A percentile compares a stretch with the other conserved stretches of the same genome.
phyloP scores from a whole-genome alignment of 2,329 filamentous ascomycete genomes.

The Apiospora aurea region DNA sequence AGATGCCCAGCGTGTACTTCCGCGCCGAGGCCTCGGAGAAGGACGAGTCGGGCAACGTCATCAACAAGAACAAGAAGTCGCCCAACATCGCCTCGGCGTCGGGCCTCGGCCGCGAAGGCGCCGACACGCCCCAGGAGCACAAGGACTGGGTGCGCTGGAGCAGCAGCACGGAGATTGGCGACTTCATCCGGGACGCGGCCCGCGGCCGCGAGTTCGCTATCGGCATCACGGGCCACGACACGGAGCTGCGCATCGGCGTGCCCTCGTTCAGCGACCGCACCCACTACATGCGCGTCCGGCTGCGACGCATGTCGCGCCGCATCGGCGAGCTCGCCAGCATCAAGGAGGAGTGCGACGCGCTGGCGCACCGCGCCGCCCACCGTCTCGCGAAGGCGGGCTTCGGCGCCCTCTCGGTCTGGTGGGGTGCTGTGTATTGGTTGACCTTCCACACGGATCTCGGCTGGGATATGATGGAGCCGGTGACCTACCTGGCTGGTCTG shows the following conservation, averaged over 20 bases:
- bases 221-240: slow-evolving; percentile 72
- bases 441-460: slow-evolving; percentile 78
- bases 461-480: slow-evolving; percentile 91
- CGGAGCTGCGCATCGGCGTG: slow-evolving; percentile 78
- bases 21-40: slow-evolving; percentile 78
- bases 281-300: slow-evolving; percentile 79
- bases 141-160: slow-evolving; percentile 86
- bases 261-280: slow-evolving; percentile 92
- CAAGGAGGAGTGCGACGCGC: slow-evolving; percentile 80
- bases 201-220: slow-evolving; percentile 85
- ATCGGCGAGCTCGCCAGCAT: slow-evolving; percentile 75
- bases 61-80: slow-evolving; percentile 39
- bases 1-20: slow-evolving; percentile 78
- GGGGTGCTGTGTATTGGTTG: slow-evolving; percentile 79
- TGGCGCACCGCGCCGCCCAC: slow-evolving; percentile 81
- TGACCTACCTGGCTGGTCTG: slow-evolving; percentile 89
- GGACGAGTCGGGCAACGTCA: slow-evolving; percentile 53
- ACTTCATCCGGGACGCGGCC: slow-evolving; percentile 91
- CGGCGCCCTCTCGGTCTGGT: slow-evolving; percentile 76
- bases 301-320: slow-evolving; percentile 73
- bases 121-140: slow-evolving; percentile 49
- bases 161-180: slow-evolving; percentile 86
- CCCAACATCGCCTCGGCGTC: slow-evolving; percentile 72
- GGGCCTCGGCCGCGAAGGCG: slow-evolving; percentile 70
- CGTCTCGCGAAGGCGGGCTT: slow-evolving; percentile 83